Evolutionary conservation across 352 stramenopile species (phyloP), one percentile per base, ranked within the genome.

Genomic region (Phytophthora crassamura): DNA sequence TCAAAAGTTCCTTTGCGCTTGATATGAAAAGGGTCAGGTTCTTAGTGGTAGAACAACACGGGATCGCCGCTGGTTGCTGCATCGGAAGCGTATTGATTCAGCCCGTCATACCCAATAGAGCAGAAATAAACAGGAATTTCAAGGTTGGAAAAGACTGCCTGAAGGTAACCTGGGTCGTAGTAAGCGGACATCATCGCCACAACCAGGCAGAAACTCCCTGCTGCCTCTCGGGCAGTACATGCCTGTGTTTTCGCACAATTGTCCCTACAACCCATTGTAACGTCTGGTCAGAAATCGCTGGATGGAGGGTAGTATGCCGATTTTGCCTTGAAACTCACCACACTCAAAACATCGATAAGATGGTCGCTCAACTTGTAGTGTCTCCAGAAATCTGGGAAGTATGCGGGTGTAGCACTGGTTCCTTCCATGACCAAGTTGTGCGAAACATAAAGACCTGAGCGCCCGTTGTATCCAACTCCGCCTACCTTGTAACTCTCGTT

Each of bases 81-180:
- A 0, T 74, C 64, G 14, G 76, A 38, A 3, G 63, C 74, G 28
- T 75, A 83, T 9, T 55, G 14, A 14, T 75, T 40, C 8, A 78
- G 55, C 5, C 51, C 72, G 10, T 54, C 50, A 30, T 78, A 76
- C 25, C 79, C 77, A 20, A 82, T 45, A 36, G 83, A 88, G 66
- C 79, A 88, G 40, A 88, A 84, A 61, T 86, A 88, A 4, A 74
- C 67, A 2, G 79, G 77, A 25, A 88, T 72, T 25, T 67, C 46
- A 34, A 75, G 56, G 71, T 88, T 88, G 38, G 67, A 53, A 18
- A 86, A 40, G 16, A 69, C 46, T 0, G 76, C 64, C 40, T 80
- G 72, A 18, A 83, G 52, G 36, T 80, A 88, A 1, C 69, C 77
- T 2, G 56, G 66, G 20, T 84, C 77, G 22, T 71, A 81, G 28